Evolutionary conservation across 2,329 filamentous ascomycete species (phyloP), one percentile per base, ranked within the genome.

Genomic region (Colletotrichum cereale): DNA sequence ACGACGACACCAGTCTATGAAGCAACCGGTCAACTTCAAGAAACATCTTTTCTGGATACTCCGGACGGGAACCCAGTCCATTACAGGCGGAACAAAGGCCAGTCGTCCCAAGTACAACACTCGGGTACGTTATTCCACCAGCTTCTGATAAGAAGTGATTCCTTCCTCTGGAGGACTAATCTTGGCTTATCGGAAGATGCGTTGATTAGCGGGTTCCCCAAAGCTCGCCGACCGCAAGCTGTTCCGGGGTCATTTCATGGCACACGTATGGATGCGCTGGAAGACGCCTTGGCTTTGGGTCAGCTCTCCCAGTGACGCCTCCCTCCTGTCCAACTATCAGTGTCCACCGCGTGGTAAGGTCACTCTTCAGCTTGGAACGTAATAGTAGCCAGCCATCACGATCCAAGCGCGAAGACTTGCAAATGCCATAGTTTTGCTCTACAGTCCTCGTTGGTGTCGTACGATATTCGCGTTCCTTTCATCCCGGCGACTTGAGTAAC

Each of bases 401-500:
- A 34, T 7, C 36, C 55, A 18, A 16, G n/a, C 7, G 53, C n/a
- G 34, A 40, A 57, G 8, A 8, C 4, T 40, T 1, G 12, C 3
- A 26, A 40, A 36, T 38, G 36, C 14, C n/a, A 57, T 11, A 8
- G 12, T 24, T 38, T 10, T 26, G 36, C 55, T 38, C n/a, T 21
- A n/a, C 1, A n/a, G 18, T 11, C 18, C 52, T 31, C 29, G 57
- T 29, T 57, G 14, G 53, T 40, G 40, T 8, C 50, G 34, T 18
- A 44, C 31, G 65, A 56, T 38, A 42, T 5, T 38, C 53, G 31
- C 21, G 1, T 34, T 63, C 29, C 12, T 4, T 55, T 68, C 36
- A 68, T 26, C 65, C 55, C 42, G 40, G 60, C 21, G 38, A 14
- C 21, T 48, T 31, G 38, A 34, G 47, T 56, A 50, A 56, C 29